Conservation (phyloP, 306 rosid genomes). For the Fragaria ananassa region DNA sequence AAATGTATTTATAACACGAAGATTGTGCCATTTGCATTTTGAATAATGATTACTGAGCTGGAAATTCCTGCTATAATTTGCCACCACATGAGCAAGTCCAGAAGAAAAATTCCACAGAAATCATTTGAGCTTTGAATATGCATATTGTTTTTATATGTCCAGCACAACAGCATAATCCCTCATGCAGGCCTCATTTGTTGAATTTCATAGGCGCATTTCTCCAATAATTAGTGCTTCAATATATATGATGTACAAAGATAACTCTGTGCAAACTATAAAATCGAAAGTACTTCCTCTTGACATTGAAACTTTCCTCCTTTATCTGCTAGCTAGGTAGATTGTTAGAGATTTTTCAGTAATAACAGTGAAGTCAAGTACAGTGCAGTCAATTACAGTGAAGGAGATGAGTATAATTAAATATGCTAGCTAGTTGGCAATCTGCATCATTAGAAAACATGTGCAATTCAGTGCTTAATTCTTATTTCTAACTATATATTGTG, state of each 20-base stretch:
- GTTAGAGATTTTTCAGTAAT: background rate
- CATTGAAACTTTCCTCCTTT: background rate
- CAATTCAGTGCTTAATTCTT: background rate
- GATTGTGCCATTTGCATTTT: background rate
- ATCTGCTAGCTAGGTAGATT: background rate
- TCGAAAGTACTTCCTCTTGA: slow-evolving; percentile 6
- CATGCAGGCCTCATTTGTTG: slow-evolving; percentile 8
- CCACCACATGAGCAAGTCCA: slow-evolving; percentile 6
- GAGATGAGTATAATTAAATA: background rate
- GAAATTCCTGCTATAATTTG: background rate
- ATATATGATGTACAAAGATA: background rate
- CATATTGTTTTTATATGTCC: background rate
- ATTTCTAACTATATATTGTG: background rate
- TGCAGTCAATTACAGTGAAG: background rate
- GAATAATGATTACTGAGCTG: background rate
- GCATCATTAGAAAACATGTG: slow-evolving; percentile 5
- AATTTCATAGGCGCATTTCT: slow-evolving; percentile 5
- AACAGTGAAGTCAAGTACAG: background rate
- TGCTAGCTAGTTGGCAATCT: background rate
- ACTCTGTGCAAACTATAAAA: background rate
- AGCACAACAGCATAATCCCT: background rate
- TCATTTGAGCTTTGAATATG: slow-evolving; percentile 22
- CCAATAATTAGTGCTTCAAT: background rate
- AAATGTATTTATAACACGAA: background rate
- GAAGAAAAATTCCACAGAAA: slow-evolving; percentile 7